Percentiles rank a stretch among this genome's conserved stretches.
Conservation (phyloP, 257 asterid species). For the Gynochthodes officinalis region DNA sequence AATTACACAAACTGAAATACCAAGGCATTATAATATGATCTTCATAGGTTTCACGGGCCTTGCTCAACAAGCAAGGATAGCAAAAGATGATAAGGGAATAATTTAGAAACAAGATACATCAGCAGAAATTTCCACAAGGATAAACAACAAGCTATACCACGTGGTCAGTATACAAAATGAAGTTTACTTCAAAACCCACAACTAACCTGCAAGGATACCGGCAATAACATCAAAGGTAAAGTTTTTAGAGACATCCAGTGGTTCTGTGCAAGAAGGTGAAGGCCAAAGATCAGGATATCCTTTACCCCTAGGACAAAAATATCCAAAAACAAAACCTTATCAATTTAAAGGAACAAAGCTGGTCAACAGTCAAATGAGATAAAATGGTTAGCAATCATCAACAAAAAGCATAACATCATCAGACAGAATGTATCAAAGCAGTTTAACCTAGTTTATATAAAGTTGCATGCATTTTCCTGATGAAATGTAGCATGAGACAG, state of each 20-base stretch:
- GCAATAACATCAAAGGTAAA: slow-evolving; percentile 73
- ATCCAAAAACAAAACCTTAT: slow-evolving; percentile 6
- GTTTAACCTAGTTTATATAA: neutral
- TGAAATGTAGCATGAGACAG: neutral
- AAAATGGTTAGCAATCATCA: neutral
- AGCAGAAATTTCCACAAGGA: neutral
- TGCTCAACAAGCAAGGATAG: neutral
- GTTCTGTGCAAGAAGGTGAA: slow-evolving; percentile 81
- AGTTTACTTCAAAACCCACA: neutral
- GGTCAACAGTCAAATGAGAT: slow-evolving; percentile 10
- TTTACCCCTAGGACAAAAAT: slow-evolving; percentile 58
- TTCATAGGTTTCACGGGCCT: neutral
- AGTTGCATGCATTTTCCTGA: neutral
- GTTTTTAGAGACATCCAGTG: slow-evolving; percentile 84
- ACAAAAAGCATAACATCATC: neutral
- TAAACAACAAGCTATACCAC: neutral
- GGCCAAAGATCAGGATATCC: slow-evolving; percentile 99
- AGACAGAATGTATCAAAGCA: neutral
- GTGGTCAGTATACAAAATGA: neutral
- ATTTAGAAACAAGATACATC: neutral
- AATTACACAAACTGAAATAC: neutral
- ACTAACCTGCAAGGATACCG: slow-evolving; percentile 72
- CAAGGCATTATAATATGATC: neutral
- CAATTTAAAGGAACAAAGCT: slow-evolving; percentile 14
- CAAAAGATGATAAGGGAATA: too few species aligned